Evolutionary conservation across 164 flowering plant species (phyloP).

Genomic region (Vitis labrusca): DNA sequence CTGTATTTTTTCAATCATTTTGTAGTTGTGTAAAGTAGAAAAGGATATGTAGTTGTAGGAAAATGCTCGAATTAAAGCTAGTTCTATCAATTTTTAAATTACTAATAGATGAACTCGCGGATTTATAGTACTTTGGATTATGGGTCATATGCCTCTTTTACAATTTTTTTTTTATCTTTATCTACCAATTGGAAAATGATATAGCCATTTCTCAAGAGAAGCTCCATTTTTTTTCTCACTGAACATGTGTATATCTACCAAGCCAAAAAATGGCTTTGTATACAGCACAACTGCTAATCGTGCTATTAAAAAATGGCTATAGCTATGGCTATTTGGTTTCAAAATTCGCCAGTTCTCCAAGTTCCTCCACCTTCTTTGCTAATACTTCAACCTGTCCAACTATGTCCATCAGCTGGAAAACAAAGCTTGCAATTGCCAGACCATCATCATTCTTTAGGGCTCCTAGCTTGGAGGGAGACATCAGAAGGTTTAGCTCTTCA

Average conservation of each 20-base stretch:
- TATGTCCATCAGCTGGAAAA: constrained; percentile 46
- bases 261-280: constrained; percentile 13
- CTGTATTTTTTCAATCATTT: too few species aligned
- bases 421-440: constrained; percentile 40
- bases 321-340: constrained; percentile 1
- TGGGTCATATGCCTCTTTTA: too few species aligned
- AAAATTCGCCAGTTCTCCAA: constrained; percentile 55
- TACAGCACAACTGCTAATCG: not conserved
- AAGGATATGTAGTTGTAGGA: too few species aligned
- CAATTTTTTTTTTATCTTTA: too few species aligned
- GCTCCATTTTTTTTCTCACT: not conserved
- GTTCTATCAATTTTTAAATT: too few species aligned
- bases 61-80: too few species aligned
- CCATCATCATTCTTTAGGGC: constrained; percentile 22
- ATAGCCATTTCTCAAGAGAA: not conserved
- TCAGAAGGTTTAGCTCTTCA: constrained; percentile 27
- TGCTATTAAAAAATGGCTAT: too few species aligned
- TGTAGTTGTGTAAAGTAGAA: too few species aligned
- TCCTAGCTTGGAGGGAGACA: constrained; percentile 13
- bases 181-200: too few species aligned
- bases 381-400: constrained; percentile 47
- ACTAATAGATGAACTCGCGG: too few species aligned
- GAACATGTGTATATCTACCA: not conserved
- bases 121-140: too few species aligned
- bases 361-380: constrained; percentile 58